These are phyloP conservation scores for Erysiphe pisi DNA, from an alignment of 2,329 filamentous ascomycete species.

Conservation along the genomic window DNA sequence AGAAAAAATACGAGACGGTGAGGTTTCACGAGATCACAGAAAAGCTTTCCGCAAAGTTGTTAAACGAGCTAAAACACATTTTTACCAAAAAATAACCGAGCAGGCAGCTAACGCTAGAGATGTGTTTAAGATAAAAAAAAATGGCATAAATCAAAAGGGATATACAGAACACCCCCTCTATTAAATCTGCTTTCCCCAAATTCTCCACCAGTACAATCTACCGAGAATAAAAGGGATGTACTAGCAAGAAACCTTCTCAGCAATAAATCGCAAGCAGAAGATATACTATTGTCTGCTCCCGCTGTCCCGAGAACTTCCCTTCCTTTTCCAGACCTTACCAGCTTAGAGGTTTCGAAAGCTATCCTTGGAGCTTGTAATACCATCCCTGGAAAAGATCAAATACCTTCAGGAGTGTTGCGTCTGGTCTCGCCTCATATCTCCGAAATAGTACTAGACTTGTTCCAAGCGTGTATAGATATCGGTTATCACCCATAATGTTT, in stretches of 20 bases:
- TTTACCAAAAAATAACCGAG: not conserved
- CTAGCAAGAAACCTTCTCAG: too few relatives aligned
- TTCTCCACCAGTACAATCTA: not conserved
- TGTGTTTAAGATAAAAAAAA: not conserved
- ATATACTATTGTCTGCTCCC: not conserved
- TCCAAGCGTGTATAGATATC: too few relatives aligned
- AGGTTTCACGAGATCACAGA: too few relatives aligned
- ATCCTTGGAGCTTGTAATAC: too few relatives aligned
- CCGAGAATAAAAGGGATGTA: not conserved
- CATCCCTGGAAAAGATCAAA: too few relatives aligned
- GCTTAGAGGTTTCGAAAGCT: too few relatives aligned
- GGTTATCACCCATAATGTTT: too few relatives aligned
- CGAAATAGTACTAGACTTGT: not conserved
- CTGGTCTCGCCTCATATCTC: not conserved
- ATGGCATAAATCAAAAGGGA: too few relatives aligned
- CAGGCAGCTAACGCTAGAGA: not conserved
- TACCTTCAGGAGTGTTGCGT: not conserved
- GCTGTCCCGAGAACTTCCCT: not conserved
- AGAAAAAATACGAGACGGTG: too few relatives aligned
- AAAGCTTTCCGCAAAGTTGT: constrained; percentile 12
- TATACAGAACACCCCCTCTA: not conserved
- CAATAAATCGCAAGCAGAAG: not conserved
- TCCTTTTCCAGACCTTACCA: too few relatives aligned
- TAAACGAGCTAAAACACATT: not conserved
- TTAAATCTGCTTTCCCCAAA: not conserved